phyloP scores from a whole-genome alignment of 768 basidiomycete species.

The Hemileccinum impolitum region DNA sequence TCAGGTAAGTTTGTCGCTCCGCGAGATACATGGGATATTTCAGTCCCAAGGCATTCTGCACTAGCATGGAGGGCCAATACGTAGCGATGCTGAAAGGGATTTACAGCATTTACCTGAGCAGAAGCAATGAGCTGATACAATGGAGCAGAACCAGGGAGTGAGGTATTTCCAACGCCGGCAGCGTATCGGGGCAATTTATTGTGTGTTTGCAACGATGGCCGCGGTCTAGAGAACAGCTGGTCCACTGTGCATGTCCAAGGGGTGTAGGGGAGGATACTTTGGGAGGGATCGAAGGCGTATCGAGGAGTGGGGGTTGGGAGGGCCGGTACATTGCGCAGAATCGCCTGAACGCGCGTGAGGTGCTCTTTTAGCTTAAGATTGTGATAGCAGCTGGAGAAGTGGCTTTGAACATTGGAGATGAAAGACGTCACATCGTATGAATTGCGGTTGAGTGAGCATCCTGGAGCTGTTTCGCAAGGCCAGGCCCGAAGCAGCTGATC shows the following conservation, averaged over 20 bases:
- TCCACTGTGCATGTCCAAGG: background rate
- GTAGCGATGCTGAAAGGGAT: background rate
- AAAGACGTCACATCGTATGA: slow-evolving; percentile 6
- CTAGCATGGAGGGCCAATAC: background rate
- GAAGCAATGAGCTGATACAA: background rate
- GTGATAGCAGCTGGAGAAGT: slow-evolving; percentile 12
- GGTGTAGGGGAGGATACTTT: background rate
- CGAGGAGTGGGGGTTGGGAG: background rate
- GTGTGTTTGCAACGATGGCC: background rate
- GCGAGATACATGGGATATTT: background rate
- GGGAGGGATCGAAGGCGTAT: background rate
- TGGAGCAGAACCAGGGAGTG: background rate
- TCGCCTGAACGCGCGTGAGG: background rate
- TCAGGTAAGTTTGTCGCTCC: background rate
- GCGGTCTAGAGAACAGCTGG: background rate
- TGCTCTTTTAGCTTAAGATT: slow-evolving; percentile 11
- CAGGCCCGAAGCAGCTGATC: slow-evolving; percentile 8
- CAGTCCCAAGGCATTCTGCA: background rate
- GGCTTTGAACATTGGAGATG: background rate
- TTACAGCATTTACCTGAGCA: background rate
- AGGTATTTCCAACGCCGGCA: background rate
- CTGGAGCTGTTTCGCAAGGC: slow-evolving; percentile 16
- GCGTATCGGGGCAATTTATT: background rate
- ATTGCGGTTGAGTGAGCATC: background rate
- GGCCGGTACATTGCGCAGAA: background rate